A percentile compares a stretch with the other conserved stretches of the same genome.
These are phyloP conservation scores for Andrographis paniculata DNA, from an alignment of 305 asterid genomes.

Conservation along the genomic window DNA sequence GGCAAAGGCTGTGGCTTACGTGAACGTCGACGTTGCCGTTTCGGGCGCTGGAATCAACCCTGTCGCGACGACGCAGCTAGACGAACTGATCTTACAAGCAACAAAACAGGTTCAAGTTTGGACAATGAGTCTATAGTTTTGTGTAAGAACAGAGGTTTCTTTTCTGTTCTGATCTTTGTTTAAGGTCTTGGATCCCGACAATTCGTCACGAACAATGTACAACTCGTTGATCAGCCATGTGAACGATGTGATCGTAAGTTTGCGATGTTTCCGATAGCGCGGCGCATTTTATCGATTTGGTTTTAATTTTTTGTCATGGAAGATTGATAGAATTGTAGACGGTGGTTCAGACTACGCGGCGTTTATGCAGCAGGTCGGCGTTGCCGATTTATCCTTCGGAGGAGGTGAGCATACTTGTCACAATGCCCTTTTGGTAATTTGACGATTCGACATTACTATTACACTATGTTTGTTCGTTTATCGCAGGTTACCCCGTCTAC, in stretches of 20 bases:
- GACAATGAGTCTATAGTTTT: too few relatives aligned
- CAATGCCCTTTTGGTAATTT: constrained; percentile 11
- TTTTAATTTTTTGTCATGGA: constrained; percentile 12
- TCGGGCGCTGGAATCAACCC: constrained; percentile 52
- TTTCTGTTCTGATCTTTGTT: constrained; percentile 6
- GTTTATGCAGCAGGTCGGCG: constrained; percentile 76
- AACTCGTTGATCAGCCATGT: constrained; percentile 64
- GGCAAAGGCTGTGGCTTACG: constrained; percentile 71
- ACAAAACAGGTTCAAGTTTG: constrained; percentile 47
- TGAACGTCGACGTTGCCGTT: constrained; percentile 77
- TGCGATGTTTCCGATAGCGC: too few relatives aligned
- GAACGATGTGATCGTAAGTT: constrained; percentile 35
- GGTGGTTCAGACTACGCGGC: constrained; percentile 77
- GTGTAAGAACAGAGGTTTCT: not conserved
- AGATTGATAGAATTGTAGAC: constrained; percentile 80
- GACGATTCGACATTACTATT: too few relatives aligned
- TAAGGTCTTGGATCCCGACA: constrained; percentile 75
- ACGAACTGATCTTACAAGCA: constrained; percentile 48
- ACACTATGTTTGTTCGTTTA: too few relatives aligned
- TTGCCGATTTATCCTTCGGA: constrained; percentile 57
- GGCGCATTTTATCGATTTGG: too few relatives aligned
- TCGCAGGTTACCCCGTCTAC: constrained; percentile 75
- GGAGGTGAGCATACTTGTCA: too few relatives aligned
- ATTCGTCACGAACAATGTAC: constrained; percentile 70
- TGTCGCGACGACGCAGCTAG: constrained; percentile 81